These are phyloP conservation scores for Bryoerythrophyllum caledonicum DNA, from an alignment of 225 moss, liverwort and hornwort genomes.

Conservation along the genomic window DNA sequence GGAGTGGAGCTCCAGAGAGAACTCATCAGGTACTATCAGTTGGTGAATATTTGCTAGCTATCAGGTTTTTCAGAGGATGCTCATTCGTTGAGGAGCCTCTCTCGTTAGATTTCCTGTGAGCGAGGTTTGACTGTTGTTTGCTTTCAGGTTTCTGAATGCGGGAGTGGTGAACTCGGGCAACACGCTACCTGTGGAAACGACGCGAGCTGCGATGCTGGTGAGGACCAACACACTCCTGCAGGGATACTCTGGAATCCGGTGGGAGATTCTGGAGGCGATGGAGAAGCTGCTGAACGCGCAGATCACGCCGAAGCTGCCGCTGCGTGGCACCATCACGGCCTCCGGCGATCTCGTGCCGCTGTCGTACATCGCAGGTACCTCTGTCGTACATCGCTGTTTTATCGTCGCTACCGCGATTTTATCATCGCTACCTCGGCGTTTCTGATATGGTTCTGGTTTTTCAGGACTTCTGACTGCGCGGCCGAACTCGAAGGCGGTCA, in stretches of 20 bases:
- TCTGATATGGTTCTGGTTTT: neutral
- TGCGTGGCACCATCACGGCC: slow-evolving; percentile 36
- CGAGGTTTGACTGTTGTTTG: neutral
- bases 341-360: slow-evolving; percentile 48
- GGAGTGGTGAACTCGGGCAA: slow-evolving; percentile 43
- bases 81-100: no score
- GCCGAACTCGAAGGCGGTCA: slow-evolving; percentile 54
- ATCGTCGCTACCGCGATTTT: neutral
- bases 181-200: slow-evolving; percentile 37
- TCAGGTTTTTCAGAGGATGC: no score
- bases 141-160: slow-evolving; percentile 27
- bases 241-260: slow-evolving; percentile 49
- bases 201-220: slow-evolving; percentile 50
- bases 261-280: slow-evolving; percentile 58
- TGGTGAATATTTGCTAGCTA: no score
- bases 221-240: slow-evolving; percentile 50
- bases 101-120: neutral
- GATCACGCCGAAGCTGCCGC: slow-evolving; percentile 34
- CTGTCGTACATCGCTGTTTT: no score
- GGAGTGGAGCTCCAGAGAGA: slow-evolving; percentile 51
- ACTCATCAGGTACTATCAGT: slow-evolving; percentile 34
- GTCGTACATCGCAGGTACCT: slow-evolving; percentile 49
- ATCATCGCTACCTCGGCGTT: neutral
- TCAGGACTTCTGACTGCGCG: slow-evolving; percentile 60
- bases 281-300: slow-evolving; percentile 45